Base-by-base conservation (phyloP, 805 yeast species). In the Candida fluviatilis region DNA sequence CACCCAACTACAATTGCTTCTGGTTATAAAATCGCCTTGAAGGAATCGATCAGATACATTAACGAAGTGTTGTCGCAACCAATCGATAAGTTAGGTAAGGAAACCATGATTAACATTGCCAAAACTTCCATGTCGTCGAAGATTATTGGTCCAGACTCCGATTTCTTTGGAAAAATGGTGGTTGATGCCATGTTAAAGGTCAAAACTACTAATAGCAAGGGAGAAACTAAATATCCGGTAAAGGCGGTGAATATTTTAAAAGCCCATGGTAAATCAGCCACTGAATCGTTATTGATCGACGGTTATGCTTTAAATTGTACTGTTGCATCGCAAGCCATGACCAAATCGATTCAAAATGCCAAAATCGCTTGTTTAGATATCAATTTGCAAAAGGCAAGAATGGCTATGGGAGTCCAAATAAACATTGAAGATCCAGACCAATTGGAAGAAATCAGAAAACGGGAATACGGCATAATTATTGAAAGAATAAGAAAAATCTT, bases 1-100 rank as follows among this genome's bases (percentile, higher is more conserved):
- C 99, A 95, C 64, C 99, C 99, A 34, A 93, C 99, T 2, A 93
- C 99, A 7, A 90, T 95, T 52, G 90, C 95, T 52, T 88, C 95
- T 14, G 99, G 99, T 33, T 93, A 87, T 68, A 77, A 98, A 57
- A 76, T 93, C 44, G 98, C 98, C 3, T 69, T 90, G 45, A 81
- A 85, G 56, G 99, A 93, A 63, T 95, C 98, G 2, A 76, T 83
- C 27, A 77, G 87, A 54, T 90, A 83, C 62, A 84, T 93, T 52
- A 79, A 78, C 51, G 96, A 87, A 55, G 91, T 86, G 18, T 69
- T 91, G 48, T 83, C 95, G 14, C 80, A 78, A 47, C 78, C 87
- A 17, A 95, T 91, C 12, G 90, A 84, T 25, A 59, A 76, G 13
- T 69, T 90, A 44, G 85, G 96, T 37, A 86, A 85, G 57, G 91